Evolutionary conservation across 2,329 filamentous ascomycete genomes (phyloP), one percentile per base, ranked within the genome.

Genomic region (Pseudocercospora musae): DNA sequence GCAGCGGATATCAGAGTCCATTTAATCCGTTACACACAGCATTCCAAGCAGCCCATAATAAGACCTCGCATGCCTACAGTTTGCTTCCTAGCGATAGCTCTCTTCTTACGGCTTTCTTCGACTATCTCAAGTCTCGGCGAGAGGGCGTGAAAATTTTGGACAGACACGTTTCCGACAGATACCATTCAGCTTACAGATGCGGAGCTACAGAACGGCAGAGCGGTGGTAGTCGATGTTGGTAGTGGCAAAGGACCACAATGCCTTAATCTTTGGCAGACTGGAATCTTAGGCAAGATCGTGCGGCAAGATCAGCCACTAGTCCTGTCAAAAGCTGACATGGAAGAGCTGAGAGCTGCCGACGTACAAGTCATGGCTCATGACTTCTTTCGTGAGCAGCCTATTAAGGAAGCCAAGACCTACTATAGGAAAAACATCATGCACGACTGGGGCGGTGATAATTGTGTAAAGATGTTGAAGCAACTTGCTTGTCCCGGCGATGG

Each of bases 341-440:
- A 40, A 6, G 62, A 57, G 4, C 33, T 68, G 4, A 44, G 44
- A 8, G 25, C 49, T 58, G 29, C 31, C 21, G 27, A 49, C 15
- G 58, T 67, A 10, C 48, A 60, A 15, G 29, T 29, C 13, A 11
- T 63, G 54, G 9, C 46, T 15, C 59, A 68, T 55, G 60, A 66
- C 48, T 68, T 66, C 58, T 60, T 66, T 52, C 10, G 53, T 10
- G 31, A 49, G 10, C 64, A 68, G 29, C 64, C 62, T 6, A 44
- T 63, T 9, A 52, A 56, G 44, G 58, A 57, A 13, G 70, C 70
- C 7, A 58, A 62, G 23, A 64, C 64, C 8, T 73, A 70, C 55
- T 70, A 67, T 44, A 49, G 69, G 42, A 68, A 69, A 20, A 65
- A 62, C 13, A 64, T 71, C 50, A 46, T 71, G 60, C 68, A 69